phyloP scores from a whole-genome alignment of 345 rosid genomes.

The Moricandia arvensis region DNA sequence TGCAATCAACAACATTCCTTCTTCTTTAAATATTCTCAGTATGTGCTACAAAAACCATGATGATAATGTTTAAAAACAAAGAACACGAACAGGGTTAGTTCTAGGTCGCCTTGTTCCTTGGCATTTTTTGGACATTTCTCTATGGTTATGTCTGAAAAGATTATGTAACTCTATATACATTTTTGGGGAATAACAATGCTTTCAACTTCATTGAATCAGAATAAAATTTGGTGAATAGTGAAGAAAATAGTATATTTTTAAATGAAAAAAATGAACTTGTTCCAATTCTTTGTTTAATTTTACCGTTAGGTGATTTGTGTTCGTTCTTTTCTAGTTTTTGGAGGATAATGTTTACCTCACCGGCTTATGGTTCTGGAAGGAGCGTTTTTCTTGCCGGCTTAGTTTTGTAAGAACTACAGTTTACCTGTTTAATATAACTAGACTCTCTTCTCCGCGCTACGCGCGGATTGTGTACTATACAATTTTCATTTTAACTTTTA shows the following conservation, averaged over 20 bases:
- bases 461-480: too few species aligned
- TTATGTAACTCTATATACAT: not conserved
- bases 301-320: not conserved
- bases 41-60: not conserved
- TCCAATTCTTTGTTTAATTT: too few species aligned
- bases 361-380: not conserved
- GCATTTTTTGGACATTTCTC: slow-evolving; percentile 11
- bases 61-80: not conserved
- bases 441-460: too few species aligned
- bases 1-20: slow-evolving; percentile 19
- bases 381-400: not conserved
- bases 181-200: not conserved
- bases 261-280: too few species aligned
- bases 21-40: not conserved
- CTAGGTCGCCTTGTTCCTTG: slow-evolving; percentile 26
- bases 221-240: too few species aligned
- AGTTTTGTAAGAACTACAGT: not conserved
- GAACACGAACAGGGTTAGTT: slow-evolving; percentile 28
- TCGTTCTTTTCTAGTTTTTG: not conserved
- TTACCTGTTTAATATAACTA: not conserved
- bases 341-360: too few species aligned
- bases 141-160: slow-evolving; percentile 3
- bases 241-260: too few species aligned
- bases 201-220: too few species aligned
- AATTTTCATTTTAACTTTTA: too few species aligned